Evolutionary conservation across 768 basidiomycete genomes (phyloP).

Genomic region (Albatrellus ellisii): DNA sequence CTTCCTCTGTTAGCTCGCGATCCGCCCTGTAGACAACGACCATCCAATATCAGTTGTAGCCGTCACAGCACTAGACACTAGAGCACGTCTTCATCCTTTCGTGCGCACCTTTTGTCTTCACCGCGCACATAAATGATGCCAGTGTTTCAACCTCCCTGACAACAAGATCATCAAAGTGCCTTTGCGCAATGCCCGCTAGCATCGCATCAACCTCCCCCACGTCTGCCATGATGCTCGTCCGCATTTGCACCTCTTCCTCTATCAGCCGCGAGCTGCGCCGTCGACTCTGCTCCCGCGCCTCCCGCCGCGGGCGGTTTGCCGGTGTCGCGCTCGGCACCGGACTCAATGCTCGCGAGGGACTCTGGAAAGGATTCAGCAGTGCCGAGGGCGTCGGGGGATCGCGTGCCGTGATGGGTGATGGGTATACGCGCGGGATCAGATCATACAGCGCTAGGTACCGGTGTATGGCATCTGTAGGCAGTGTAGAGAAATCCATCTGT

Average conservation of each 20-base stretch:
- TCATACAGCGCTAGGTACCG: constrained; percentile 65
- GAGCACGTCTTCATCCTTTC: no score
- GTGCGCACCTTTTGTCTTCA: constrained; percentile 35
- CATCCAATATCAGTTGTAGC: no score
- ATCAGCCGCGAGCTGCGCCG: constrained; percentile 60
- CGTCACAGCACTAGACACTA: no score
- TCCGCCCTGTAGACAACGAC: no score
- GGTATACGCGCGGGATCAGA: constrained; percentile 55
- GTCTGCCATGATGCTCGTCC: constrained; percentile 60
- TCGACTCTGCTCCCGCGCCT: constrained; percentile 44
- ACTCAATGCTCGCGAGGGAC: constrained; percentile 36
- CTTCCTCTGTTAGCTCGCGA: no score
- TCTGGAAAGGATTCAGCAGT: constrained; percentile 36
- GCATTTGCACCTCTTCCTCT: constrained; percentile 45
- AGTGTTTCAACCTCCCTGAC: constrained; percentile 74
- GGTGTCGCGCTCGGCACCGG: constrained; percentile 36
- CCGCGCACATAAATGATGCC: constrained; percentile 65
- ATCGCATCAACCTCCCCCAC: constrained; percentile 51
- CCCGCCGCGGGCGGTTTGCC: constrained; percentile 62
- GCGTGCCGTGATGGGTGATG: constrained; percentile 49
- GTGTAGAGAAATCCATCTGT: constrained; percentile 65
- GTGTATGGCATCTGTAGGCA: constrained; percentile 52
- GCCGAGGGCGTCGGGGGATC: constrained; percentile 61
- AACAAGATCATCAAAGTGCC: constrained; percentile 55
- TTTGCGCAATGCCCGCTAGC: constrained; percentile 56